phyloP scores from a whole-genome alignment of 1,139 yeast species.

The Candida labiduridarum region DNA sequence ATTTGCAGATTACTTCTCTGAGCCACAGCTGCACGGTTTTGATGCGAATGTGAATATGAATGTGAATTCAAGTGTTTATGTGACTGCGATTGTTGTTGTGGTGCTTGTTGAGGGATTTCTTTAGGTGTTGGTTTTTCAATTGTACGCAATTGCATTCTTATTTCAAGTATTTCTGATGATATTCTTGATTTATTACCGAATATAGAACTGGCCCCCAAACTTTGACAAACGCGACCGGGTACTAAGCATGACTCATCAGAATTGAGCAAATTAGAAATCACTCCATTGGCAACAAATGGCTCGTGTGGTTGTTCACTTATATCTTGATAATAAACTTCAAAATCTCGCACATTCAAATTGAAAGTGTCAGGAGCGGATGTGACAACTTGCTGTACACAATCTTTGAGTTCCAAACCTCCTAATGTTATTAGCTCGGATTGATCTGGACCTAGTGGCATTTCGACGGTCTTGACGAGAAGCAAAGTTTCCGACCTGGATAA shows the following conservation, averaged over 20 bases:
- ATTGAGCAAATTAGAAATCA: constrained; percentile 49
- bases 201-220: constrained; percentile 55
- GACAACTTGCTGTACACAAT: constrained; percentile 53
- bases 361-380: constrained; percentile 62
- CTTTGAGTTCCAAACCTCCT: constrained; percentile 59
- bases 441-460: constrained; percentile 38
- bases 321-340: constrained; percentile 72
- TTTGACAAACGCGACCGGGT: constrained; percentile 75
- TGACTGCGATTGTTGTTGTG: constrained; percentile 12
- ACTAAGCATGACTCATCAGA: constrained; percentile 38
- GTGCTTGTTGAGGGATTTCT: constrained; percentile 9
- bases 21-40: not conserved
- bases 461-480: constrained; percentile 49
- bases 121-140: constrained; percentile 26
- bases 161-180: constrained; percentile 63
- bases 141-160: constrained; percentile 59
- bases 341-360: constrained; percentile 51
- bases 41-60: constrained; percentile 3
- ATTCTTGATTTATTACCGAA: constrained; percentile 45
- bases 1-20: constrained; percentile 6
- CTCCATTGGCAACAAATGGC: constrained; percentile 75
- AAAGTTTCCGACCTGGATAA: constrained; percentile 55
- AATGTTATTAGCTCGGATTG: constrained; percentile 43
- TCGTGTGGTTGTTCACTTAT: constrained; percentile 72
- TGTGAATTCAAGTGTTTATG: constrained; percentile 7